Base-by-base conservation (phyloP, 768 basidiomycete species). In the Calvatia gigantea region DNA sequence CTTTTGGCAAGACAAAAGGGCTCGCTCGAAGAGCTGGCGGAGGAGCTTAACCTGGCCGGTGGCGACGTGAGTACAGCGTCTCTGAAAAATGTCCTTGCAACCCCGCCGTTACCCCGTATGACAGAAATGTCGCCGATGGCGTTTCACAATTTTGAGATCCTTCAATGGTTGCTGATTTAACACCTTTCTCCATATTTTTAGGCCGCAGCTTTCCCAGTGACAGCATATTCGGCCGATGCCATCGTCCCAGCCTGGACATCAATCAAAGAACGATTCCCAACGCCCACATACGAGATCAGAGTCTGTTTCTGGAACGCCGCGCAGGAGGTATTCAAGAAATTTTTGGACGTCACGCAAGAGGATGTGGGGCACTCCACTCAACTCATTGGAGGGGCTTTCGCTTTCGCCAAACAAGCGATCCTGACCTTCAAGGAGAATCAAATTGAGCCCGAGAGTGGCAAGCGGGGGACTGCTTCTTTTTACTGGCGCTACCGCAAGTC, bases 401-500 rank as follows among this genome's bases (percentile, higher is more conserved):
- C 84, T 0, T 90, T 89, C 61, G 71, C 87, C 7, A 77, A 79
- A 12, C 80, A 83, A 37, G 78, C 77, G 7, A 78, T 89, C 45
- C 63, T 82, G 28, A 75, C 78, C 1, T 83, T 89, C 68, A 83
- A 84, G 62, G 75, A 78, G 49, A 85, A 85, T 58, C 73, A 75
- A 8, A 65, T 79, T 4, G 73, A 73, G 15, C 68, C 75, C 41
- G 65, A 70, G 1, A 68, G 66, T 19, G 82, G 84, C 7, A 80
- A 81, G 64, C 73, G 77, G 23, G 89, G 88, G 8, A 79, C 83
- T 0, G 66, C 90, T 41, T 76, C 87, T 11, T 87, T 89, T 64
- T 89, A 87, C n/a, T 0, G 86, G 87, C 0, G 88, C 88, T 2
- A 89, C 88, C 4, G 84, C 88, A 3, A 75, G 81, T 50, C 55